Percentiles rank a stretch among this genome's conserved stretches.
These are phyloP conservation scores for Termitomyces sp. DNA, from an alignment of 768 basidiomycete genomes.

Conservation along the genomic window DNA sequence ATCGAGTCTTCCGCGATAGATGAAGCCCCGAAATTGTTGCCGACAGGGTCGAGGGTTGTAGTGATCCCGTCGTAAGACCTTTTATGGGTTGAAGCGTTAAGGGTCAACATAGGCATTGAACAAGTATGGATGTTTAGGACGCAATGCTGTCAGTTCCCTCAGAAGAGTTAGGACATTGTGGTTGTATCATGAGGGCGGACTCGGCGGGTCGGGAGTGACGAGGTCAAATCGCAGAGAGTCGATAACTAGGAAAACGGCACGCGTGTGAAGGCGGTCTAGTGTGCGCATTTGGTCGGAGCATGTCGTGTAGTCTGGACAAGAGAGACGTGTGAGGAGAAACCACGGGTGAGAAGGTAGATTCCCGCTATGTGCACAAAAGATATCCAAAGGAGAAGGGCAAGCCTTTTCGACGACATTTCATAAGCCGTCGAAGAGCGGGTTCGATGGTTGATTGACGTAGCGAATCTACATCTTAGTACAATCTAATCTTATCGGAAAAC, in stretches of 20 bases:
- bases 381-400: conserved; percentile 48
- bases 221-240: conserved; percentile 96
- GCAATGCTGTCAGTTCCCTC: conserved; percentile 51
- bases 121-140: conserved; percentile 74
- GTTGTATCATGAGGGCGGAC: conserved; percentile 59
- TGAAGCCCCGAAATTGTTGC: conserved; percentile 86
- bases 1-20: conserved; percentile 86
- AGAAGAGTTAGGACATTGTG: conserved; percentile 84
- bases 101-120: conserved; percentile 92
- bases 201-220: conserved; percentile 63
- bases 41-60: conserved; percentile 94
- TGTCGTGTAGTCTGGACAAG: conserved; percentile 52
- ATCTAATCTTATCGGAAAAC: not conserved
- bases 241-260: conserved; percentile 81
- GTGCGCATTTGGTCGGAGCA: conserved; percentile 37
- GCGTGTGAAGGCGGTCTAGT: conserved; percentile 61
- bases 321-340: conserved; percentile 78
- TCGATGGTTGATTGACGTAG: not conserved
- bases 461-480: not conserved
- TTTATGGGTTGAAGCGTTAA: conserved; percentile 96
- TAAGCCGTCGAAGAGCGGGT: not conserved
- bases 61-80: conserved; percentile 87
- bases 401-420: conserved; percentile 21
- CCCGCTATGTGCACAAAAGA: conserved; percentile 66
- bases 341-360: conserved; percentile 85